Conservation (phyloP, 2,329 filamentous ascomycete species). For the Fusarium beomiforme region DNA sequence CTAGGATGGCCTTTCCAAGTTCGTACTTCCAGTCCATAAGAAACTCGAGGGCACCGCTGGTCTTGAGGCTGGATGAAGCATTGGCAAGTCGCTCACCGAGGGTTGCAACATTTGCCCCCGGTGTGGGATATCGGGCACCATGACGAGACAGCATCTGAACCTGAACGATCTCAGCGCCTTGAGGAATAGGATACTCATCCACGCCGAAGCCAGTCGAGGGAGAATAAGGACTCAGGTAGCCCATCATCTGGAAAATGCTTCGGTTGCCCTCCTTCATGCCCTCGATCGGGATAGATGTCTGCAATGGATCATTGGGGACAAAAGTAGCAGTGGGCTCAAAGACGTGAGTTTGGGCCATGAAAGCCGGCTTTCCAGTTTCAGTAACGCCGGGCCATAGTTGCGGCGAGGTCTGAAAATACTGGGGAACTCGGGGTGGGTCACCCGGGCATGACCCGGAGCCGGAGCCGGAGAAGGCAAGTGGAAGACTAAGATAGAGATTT, state of each 20-base stretch:
- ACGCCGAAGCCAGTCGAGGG: constrained; percentile 80
- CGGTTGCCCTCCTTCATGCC: constrained; percentile 65
- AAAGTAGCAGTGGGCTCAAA: constrained; percentile 73
- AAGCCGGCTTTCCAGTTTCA: constrained; percentile 74
- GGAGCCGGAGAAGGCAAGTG: constrained; percentile 43
- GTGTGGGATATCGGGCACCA: constrained; percentile 77
- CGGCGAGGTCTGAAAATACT: constrained; percentile 71
- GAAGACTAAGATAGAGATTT: constrained; percentile 51
- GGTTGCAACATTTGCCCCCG: constrained; percentile 61
- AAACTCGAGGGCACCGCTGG: constrained; percentile 70
- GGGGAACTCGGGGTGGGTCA: constrained; percentile 58
- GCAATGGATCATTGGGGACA: constrained; percentile 74
- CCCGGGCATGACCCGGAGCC: constrained; percentile 45
- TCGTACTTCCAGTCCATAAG: constrained; percentile 75
- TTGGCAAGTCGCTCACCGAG: constrained; percentile 69
- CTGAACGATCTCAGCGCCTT: constrained; percentile 74
- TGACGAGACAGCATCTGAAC: constrained; percentile 79
- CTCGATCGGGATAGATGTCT: constrained; percentile 74
- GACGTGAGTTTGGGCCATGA: constrained; percentile 75
- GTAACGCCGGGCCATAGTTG: constrained; percentile 72
- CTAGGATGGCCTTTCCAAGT: constrained; percentile 76
- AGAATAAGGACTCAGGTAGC: constrained; percentile 73
- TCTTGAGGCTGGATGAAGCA: constrained; percentile 62
- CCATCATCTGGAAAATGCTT: constrained; percentile 78
- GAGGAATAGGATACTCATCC: constrained; percentile 74